Percentiles rank a stretch among this genome's conserved stretches.
Evolutionary conservation across 2,329 filamentous ascomycete genomes (phyloP).

Genomic region (Curvularia spicifera): DNA sequence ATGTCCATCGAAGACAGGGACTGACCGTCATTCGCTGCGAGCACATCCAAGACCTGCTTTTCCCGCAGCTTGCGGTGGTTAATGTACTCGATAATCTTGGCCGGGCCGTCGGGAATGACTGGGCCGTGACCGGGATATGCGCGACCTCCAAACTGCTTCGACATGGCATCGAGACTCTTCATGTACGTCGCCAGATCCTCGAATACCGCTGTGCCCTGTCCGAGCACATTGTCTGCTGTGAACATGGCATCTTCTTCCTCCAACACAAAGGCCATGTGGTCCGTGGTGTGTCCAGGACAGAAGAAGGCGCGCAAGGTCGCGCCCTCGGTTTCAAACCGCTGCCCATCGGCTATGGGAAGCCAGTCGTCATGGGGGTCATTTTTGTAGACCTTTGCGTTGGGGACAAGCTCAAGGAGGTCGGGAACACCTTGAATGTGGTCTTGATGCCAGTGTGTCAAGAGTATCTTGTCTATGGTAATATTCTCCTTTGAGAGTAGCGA

Average conservation of each 20-base stretch:
- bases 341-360: slow-evolving; percentile 62
- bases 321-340: slow-evolving; percentile 64
- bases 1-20: slow-evolving; percentile 77
- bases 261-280: slow-evolving; percentile 81
- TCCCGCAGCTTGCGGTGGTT: slow-evolving; percentile 80
- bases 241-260: slow-evolving; percentile 83
- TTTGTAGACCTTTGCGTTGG: slow-evolving; percentile 70
- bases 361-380: slow-evolving; percentile 61
- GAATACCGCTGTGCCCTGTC: slow-evolving; percentile 85
- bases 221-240: slow-evolving; percentile 87
- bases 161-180: slow-evolving; percentile 72
- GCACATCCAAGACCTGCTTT: slow-evolving; percentile 49
- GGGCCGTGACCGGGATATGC: slow-evolving; percentile 90
- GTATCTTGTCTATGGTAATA: slow-evolving; percentile 69
- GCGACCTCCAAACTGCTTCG: slow-evolving; percentile 65
- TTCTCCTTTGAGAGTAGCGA: slow-evolving; percentile 70
- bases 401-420: slow-evolving; percentile 70
- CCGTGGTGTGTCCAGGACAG: slow-evolving; percentile 77
- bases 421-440: slow-evolving; percentile 82
- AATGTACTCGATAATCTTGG: slow-evolving; percentile 82
- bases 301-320: slow-evolving; percentile 71
- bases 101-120: slow-evolving; percentile 73
- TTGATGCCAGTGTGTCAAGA: slow-evolving; percentile 91
- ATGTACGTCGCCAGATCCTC: slow-evolving; percentile 77
- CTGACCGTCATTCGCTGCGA: slow-evolving; percentile 36